These are phyloP conservation scores for Cryptosporidium felis DNA, from an alignment of 169 alveolate genomes.

Conservation along the genomic window DNA sequence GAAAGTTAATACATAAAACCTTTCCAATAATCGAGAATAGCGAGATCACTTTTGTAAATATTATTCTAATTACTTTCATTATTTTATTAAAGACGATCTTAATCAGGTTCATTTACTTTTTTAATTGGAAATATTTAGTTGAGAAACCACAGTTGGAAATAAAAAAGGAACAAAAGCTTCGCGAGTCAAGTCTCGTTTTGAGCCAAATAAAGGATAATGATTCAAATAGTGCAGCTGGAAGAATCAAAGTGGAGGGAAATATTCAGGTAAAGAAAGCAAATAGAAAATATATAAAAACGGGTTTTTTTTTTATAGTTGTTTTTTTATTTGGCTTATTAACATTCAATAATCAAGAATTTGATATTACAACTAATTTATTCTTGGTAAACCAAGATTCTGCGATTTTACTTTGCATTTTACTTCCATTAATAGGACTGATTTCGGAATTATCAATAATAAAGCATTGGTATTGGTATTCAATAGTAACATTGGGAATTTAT, in stretches of 20 bases:
- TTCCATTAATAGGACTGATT: conserved; percentile 25
- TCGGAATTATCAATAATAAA: conserved; percentile 14
- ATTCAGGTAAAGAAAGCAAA: too few species aligned
- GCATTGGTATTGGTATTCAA: conserved; percentile 13
- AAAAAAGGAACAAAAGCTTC: too few species aligned
- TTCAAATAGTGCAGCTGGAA: too few species aligned
- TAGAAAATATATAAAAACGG: too few species aligned
- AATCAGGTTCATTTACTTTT: neutral
- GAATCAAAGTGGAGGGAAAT: too few species aligned
- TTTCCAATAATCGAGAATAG: neutral
- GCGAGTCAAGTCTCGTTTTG: too few species aligned
- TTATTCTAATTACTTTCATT: neutral
- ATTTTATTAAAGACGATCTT: neutral
- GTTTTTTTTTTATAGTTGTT: conserved; percentile 5
- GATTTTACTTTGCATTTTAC: conserved; percentile 21
- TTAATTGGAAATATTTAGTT: too few species aligned
- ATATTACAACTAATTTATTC: neutral
- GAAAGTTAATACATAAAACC: neutral
- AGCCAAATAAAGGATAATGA: too few species aligned
- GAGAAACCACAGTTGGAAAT: too few species aligned
- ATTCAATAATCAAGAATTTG: conserved; percentile 2
- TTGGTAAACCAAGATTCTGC: neutral
- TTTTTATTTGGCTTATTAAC: conserved; percentile 54
- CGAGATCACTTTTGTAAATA: neutral
- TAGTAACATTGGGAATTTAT: neutral